Percentiles rank a stretch among this genome's conserved stretches.
Evolutionary conservation across 192 early-diverging fungal species (phyloP).

Genomic region (Funneliformis mosseae): DNA sequence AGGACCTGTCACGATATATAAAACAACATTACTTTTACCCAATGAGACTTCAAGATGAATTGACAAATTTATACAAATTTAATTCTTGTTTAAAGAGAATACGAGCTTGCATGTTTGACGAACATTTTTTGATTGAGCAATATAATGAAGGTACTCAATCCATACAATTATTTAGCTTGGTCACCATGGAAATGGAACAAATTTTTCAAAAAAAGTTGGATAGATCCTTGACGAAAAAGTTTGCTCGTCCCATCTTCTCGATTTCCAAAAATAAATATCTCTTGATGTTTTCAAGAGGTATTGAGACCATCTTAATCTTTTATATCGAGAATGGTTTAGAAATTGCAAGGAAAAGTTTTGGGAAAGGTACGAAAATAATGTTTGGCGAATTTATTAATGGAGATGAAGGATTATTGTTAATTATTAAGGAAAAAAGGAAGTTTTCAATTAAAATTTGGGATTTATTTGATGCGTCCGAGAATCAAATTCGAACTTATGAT

Average conservation of each 20-base stretch:
- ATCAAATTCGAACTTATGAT: background rate
- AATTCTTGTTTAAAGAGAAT: background rate
- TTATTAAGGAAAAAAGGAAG: background rate
- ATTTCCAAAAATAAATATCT: background rate
- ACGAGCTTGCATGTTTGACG: background rate
- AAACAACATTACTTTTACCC: background rate
- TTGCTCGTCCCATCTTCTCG: background rate
- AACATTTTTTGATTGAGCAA: background rate
- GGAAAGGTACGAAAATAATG: background rate
- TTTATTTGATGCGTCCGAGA: background rate
- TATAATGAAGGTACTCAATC: background rate
- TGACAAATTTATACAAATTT: background rate
- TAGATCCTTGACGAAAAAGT: background rate
- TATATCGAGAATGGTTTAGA: background rate
- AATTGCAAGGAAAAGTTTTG: background rate
- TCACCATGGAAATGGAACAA: background rate
- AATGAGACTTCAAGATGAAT: background rate
- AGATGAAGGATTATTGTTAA: background rate
- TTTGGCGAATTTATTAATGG: background rate
- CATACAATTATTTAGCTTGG: background rate
- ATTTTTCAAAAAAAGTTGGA: background rate
- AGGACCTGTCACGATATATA: background rate
- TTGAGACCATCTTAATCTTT: background rate
- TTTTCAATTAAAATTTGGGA: background rate
- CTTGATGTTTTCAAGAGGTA: background rate